Evolutionary conservation across 1,284 basidiomycete species (phyloP), one percentile per base, ranked within the genome.

Genomic region (Boletus albobrunnescens): DNA sequence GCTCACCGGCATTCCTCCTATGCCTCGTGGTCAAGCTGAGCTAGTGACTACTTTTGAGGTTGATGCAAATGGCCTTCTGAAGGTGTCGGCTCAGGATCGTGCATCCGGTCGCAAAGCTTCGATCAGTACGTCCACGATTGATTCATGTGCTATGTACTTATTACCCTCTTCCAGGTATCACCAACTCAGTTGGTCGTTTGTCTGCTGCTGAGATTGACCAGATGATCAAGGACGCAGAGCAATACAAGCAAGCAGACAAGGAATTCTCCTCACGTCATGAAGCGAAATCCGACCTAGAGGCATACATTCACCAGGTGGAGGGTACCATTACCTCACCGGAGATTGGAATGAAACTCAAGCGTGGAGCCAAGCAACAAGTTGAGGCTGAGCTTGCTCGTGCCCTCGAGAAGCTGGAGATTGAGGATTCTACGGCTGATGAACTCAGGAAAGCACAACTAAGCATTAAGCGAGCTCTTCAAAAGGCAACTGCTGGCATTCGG

Each of bases 171-270:
- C 8, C 50, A 87, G 84, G 83, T 73, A 91, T 94, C 70, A 91
- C 89, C 69, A 94, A 93, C 82, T 95, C 93, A 50, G 93, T 95
- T 65, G 94, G 94, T 57, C 92, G 94, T 74, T 82, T 97, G 59
- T 95, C 93, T 36, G 82, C 86, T 41, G 88, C 84, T 56, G 94
- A 97, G 80, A 97, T 96, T 58, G 91, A 94, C 63, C 90, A 94
- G 73, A 97, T 97, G 94, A 94, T 96, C 79, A 92, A 93, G 77
- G 92, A 96, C 66, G 94, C 94, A 50, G 93, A 96, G 71, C 87
- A 91, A 69, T 96, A 84, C 84, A 94, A 93, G 79, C 83, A 86
- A 68, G 91, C 91, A 47, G 94, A 97, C 84, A 93, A 91, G 76
- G 94, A 96, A 69, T 95, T 94, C 80, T 88, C 91, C 58, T 87